Evolutionary conservation across 176 grass and related monocot genomes (phyloP).

Genomic region (Aegilops sharonensis): DNA sequence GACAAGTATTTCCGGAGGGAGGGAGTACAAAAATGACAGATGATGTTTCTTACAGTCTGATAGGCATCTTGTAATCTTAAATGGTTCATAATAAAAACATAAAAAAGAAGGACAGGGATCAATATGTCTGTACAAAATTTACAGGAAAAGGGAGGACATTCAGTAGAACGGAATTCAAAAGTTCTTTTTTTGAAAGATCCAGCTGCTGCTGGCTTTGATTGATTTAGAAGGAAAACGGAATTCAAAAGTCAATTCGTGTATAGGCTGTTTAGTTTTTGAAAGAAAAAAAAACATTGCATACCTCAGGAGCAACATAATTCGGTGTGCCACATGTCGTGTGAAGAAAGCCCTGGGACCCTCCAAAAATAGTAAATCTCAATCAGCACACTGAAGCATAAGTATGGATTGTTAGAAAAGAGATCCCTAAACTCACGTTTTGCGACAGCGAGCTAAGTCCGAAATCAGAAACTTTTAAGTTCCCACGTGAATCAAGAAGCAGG

Average conservation of each 20-base stretch:
- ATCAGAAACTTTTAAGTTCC: constrained; percentile 94
- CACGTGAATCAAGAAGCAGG: constrained; percentile 77
- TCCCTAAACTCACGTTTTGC: constrained; percentile 56
- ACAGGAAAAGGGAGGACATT: background rate
- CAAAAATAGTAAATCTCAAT: background rate
- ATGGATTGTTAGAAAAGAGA: constrained; percentile 11
- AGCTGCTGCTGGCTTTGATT: no score
- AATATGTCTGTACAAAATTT: background rate
- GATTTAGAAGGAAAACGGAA: no score
- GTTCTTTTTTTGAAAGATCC: no score
- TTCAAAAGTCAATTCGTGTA: background rate
- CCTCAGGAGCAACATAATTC: constrained; percentile 98
- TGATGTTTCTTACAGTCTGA: background rate
- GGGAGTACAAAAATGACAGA: background rate
- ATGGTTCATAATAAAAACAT: background rate
- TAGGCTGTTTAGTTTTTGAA: background rate
- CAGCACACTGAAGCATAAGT: constrained; percentile 30
- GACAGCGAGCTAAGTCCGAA: constrained; percentile 89
- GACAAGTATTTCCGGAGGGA: no score
- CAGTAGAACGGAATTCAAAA: background rate
- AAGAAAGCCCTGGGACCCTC: constrained; percentile 66
- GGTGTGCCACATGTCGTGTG: constrained; percentile 91
- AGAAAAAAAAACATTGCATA: constrained; percentile 16
- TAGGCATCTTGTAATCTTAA: background rate
- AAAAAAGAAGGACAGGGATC: no score